These are phyloP conservation scores for Drosera spatulata DNA, from an alignment of 179 eudicot species.

Conservation along the genomic window DNA sequence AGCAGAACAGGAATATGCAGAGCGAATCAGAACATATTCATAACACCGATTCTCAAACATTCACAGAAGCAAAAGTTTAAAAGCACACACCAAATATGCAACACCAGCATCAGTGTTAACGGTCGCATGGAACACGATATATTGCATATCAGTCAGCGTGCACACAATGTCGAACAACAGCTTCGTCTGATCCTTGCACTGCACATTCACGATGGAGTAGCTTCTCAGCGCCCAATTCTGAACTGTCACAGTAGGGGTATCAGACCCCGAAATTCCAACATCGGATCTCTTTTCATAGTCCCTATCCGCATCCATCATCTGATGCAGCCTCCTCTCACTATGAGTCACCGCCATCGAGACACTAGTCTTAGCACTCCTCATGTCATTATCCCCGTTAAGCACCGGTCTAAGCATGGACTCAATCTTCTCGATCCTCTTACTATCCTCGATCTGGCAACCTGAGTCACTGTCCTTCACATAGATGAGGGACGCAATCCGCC, in stretches of 20 bases:
- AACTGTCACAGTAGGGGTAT: slow-evolving; percentile 43
- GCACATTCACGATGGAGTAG: slow-evolving; percentile 69
- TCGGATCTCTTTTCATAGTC: slow-evolving; percentile 55
- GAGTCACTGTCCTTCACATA: slow-evolving; percentile 62
- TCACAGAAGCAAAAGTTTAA: background rate
- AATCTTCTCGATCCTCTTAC: slow-evolving; percentile 36
- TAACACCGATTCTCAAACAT: background rate
- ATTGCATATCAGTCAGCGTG: slow-evolving; percentile 81
- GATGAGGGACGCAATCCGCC: slow-evolving; percentile 76
- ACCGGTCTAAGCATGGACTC: slow-evolving; percentile 60
- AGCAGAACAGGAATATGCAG: background rate
- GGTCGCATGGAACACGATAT: slow-evolving; percentile 83
- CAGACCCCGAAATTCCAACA: slow-evolving; percentile 11
- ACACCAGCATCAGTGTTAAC: slow-evolving; percentile 41
- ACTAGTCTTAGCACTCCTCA: slow-evolving; percentile 55
- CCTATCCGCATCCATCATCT: slow-evolving; percentile 85
- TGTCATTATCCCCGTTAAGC: slow-evolving; percentile 75
- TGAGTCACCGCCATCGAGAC: slow-evolving; percentile 66
- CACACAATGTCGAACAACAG: slow-evolving; percentile 84
- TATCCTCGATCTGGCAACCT: slow-evolving; percentile 53
- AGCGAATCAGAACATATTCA: background rate
- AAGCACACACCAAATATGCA: slow-evolving; percentile 49
- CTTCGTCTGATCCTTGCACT: slow-evolving; percentile 68
- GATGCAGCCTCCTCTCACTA: slow-evolving; percentile 81
- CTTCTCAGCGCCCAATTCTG: slow-evolving; percentile 61